Conservation (phyloP, 768 basidiomycete genomes). For the Myochromella boudieri region DNA sequence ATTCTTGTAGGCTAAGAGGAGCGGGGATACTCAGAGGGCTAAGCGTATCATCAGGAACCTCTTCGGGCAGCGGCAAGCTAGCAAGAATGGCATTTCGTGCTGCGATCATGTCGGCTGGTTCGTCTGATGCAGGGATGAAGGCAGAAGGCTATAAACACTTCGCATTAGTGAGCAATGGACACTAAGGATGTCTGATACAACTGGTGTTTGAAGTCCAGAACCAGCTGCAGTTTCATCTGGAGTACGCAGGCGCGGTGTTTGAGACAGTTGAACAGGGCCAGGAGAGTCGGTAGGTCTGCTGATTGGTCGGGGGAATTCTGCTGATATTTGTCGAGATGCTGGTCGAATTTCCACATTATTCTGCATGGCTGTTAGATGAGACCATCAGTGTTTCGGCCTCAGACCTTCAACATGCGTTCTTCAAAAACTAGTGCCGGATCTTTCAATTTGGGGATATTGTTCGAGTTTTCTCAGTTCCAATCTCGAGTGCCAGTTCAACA, state of each 20-base stretch:
- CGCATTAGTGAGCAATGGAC: too few relatives aligned
- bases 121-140: conserved; percentile 24
- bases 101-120: conserved; percentile 46
- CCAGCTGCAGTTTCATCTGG: too few relatives aligned
- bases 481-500: conserved; percentile 54
- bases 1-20: conserved; percentile 67
- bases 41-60: conserved; percentile 64
- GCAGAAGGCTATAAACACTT: neutral
- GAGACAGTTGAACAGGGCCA: conserved; percentile 4
- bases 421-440: too few relatives aligned
- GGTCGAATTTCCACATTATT: neutral
- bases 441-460: too few relatives aligned
- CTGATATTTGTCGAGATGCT: conserved; percentile 2
- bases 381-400: neutral
- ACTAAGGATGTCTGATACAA: too few relatives aligned
- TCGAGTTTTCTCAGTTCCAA: conserved; percentile 51
- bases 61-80: conserved; percentile 59
- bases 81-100: conserved; percentile 58
- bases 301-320: conserved; percentile 1
- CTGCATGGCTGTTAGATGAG: conserved; percentile 5
- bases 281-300: conserved; percentile 6
- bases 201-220: too few relatives aligned
- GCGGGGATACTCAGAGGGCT: conserved; percentile 69
- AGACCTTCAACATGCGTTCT: conserved; percentile 30
- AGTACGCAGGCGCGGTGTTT: neutral